Evolutionary conservation across 805 yeast species (phyloP).

Genomic region (Yamadazyma nakazawae): DNA sequence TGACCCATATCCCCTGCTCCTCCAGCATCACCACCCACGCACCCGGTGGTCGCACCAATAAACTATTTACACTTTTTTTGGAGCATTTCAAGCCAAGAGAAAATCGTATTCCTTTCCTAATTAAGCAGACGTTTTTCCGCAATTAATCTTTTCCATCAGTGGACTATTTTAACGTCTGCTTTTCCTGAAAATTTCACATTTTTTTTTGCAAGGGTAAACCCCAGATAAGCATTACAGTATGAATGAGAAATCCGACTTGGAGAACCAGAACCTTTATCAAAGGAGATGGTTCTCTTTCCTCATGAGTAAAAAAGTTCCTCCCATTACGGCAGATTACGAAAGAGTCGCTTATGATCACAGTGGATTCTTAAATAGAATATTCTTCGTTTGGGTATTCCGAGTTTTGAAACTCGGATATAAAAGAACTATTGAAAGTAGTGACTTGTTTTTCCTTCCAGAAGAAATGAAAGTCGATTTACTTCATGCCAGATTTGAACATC

Average conservation of each 20-base stretch:
- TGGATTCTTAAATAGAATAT: slow-evolving; percentile 38
- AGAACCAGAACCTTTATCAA: slow-evolving; percentile 17
- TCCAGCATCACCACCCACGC: too few relatives aligned
- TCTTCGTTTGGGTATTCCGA: slow-evolving; percentile 69
- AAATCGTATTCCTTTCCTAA: not conserved
- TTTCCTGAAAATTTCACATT: not conserved
- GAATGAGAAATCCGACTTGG: slow-evolving; percentile 1
- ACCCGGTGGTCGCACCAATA: too few relatives aligned
- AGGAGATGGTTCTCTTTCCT: slow-evolving; percentile 33
- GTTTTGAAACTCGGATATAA: slow-evolving; percentile 66
- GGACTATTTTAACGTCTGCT: not conserved
- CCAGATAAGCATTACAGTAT: not conserved
- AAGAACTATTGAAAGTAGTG: slow-evolving; percentile 63
- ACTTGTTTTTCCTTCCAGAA: slow-evolving; percentile 43
- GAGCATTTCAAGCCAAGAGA: not conserved
- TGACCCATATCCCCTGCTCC: too few relatives aligned
- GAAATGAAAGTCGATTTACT: slow-evolving; percentile 32
- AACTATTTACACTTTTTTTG: too few relatives aligned
- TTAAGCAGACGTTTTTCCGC: not conserved
- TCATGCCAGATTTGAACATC: slow-evolving; percentile 22
- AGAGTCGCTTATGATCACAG: slow-evolving; percentile 45
- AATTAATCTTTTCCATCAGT: not conserved
- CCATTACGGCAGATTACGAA: slow-evolving; percentile 50
- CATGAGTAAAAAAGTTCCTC: slow-evolving; percentile 43
- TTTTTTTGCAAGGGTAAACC: not conserved